phyloP scores from a whole-genome alignment of 345 rosid species.

The Pelargonium nanum region DNA sequence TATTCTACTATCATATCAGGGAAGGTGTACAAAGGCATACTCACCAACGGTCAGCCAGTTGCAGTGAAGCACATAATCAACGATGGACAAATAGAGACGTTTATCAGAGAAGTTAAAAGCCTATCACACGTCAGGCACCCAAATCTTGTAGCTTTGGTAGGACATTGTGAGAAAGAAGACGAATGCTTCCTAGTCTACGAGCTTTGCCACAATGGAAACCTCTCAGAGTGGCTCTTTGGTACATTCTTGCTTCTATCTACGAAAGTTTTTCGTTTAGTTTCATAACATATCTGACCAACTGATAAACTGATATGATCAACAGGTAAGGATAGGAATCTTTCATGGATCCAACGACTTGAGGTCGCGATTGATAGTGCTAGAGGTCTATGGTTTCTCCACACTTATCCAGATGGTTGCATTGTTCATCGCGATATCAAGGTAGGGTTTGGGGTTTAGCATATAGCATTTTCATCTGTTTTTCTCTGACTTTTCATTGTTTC shows the following conservation, averaged over 20 bases:
- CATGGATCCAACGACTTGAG: constrained; percentile 47
- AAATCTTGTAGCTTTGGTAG: constrained; percentile 43
- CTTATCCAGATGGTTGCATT: constrained; percentile 43
- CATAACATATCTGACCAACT: background rate
- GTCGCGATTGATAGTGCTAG: constrained; percentile 37
- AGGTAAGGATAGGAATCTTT: constrained; percentile 35
- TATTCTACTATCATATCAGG: constrained; percentile 20
- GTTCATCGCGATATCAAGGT: constrained; percentile 50
- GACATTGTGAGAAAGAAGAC: constrained; percentile 39
- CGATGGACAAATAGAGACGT: constrained; percentile 42
- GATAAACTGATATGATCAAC: constrained; percentile 8
- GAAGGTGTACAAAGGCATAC: constrained; percentile 46
- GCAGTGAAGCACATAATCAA: constrained; percentile 51
- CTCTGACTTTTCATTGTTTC: too few species aligned
- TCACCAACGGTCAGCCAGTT: constrained; percentile 30
- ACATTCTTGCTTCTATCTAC: constrained; percentile 4
- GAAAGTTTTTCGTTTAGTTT: background rate
- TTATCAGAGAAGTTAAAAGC: constrained; percentile 45
- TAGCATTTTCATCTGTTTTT: too few species aligned
- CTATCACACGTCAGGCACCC: constrained; percentile 49
- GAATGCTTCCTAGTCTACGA: constrained; percentile 49
- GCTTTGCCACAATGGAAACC: constrained; percentile 45
- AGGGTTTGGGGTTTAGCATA: background rate
- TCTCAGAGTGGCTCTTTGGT: constrained; percentile 56
- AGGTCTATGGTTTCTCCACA: constrained; percentile 48